Conservation (phyloP, 2,329 filamentous ascomycete species). For the Xylaria multiplex region DNA sequence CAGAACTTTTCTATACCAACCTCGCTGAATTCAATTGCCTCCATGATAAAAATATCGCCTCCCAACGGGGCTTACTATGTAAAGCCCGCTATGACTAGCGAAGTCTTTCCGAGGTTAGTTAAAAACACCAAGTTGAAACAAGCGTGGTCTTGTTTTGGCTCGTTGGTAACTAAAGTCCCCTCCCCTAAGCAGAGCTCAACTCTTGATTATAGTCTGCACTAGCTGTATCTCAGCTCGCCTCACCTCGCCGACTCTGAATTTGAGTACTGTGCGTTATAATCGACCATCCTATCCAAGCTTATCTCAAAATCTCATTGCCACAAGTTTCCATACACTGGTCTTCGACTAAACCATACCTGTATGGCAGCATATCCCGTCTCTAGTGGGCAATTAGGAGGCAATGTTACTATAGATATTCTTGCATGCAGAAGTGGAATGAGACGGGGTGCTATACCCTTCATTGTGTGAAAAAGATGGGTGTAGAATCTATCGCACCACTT, state of each 20-base stretch:
- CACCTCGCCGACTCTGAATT: neutral
- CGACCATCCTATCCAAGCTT: constrained; percentile 15
- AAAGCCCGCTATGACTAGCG: neutral
- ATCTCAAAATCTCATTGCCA: neutral
- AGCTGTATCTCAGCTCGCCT: constrained; percentile 26
- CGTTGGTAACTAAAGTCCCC: constrained; percentile 26
- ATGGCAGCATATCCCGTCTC: neutral
- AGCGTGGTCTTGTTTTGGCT: constrained; percentile 14
- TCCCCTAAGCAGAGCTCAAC: neutral
- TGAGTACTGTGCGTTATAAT: constrained; percentile 11
- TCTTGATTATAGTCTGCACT: constrained; percentile 8
- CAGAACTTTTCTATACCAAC: neutral
- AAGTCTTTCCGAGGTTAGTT: constrained; percentile 7
- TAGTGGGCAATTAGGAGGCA: no score
- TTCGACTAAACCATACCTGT: neutral
- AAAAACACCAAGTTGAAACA: constrained; percentile 4
- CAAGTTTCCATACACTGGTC: neutral
- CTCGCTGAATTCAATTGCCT: neutral
- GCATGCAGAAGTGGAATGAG: neutral
- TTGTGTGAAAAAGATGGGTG: neutral
- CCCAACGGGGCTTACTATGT: neutral
- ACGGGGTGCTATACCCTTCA: neutral
- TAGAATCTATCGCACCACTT: no score
- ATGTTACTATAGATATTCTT: no score
- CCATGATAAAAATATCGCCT: neutral